Percentiles rank a stretch among this genome's conserved stretches.
Conservation (phyloP, 78 protist genomes). For the Dictyostelium purpureum region DNA sequence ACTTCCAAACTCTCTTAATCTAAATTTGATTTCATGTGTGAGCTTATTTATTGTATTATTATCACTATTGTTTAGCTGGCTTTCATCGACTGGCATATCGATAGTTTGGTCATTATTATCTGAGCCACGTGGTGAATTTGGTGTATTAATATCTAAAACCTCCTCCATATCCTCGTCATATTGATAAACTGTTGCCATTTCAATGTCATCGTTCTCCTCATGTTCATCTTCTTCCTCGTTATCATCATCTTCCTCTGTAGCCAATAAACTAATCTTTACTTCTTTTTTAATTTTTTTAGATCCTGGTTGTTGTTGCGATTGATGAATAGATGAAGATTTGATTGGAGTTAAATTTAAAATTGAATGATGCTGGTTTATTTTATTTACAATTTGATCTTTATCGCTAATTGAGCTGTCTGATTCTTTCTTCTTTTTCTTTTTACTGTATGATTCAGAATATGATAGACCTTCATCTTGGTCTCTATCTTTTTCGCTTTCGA, state of each 20-base stretch:
- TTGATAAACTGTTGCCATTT: constrained; percentile 22
- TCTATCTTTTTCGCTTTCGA: constrained; percentile 4
- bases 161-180: constrained; percentile 18
- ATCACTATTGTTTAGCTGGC: not conserved
- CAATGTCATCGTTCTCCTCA: constrained; percentile 3
- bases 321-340: not conserved
- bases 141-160: no score
- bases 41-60: not conserved
- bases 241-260: not conserved
- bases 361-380: constrained; percentile 2
- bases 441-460: not conserved
- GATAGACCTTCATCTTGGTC: not conserved
- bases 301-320: not conserved
- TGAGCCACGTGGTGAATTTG: not conserved
- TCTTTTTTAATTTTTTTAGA: constrained; percentile 7
- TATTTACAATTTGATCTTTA: not conserved
- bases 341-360: constrained; percentile 8
- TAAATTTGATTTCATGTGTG: not conserved
- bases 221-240: not conserved
- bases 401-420: not conserved
- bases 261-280: not conserved
- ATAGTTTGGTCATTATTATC: not conserved
- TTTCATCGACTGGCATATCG: not conserved
- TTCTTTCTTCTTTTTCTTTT: not conserved
- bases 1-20: not conserved